Evolutionary conservation across 2,329 filamentous ascomycete genomes (phyloP).

Genomic region (Beauveria sp.): DNA sequence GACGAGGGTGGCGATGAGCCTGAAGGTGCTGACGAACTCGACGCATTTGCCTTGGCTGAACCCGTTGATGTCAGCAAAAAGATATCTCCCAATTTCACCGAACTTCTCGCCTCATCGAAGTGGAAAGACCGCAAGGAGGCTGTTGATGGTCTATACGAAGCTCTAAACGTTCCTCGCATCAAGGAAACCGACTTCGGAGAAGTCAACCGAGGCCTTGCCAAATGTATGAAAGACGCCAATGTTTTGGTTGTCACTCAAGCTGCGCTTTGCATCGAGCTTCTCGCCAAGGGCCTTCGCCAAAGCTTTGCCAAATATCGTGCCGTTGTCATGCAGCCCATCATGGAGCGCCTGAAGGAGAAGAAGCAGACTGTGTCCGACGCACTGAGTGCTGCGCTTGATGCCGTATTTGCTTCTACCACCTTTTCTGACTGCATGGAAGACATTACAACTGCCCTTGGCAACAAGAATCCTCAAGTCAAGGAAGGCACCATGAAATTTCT

Average conservation of each 20-base stretch:
- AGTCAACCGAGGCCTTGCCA: constrained; percentile 74
- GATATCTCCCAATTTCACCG: constrained; percentile 72
- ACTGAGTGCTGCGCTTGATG: constrained; percentile 74
- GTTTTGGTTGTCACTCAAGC: constrained; percentile 89
- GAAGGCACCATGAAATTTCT: constrained; percentile 91
- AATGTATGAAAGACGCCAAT: constrained; percentile 98
- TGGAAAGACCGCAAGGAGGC: constrained; percentile 99
- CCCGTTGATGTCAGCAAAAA: constrained; percentile 81
- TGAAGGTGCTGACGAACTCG: constrained; percentile 59
- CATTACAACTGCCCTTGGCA: constrained; percentile 71
- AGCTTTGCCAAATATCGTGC: constrained; percentile 74
- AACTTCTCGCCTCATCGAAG: constrained; percentile 81
- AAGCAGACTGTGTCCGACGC: constrained; percentile 85
- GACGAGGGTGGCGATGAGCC: constrained; percentile 49
- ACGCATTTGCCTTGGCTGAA: constrained; percentile 74
- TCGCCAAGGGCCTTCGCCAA: constrained; percentile 78
- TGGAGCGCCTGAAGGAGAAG: constrained; percentile 97
- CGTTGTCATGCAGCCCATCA: constrained; percentile 76
- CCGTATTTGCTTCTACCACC: constrained; percentile 55
- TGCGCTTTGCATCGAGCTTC: constrained; percentile 81
- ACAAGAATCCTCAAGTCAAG: constrained; percentile 98
- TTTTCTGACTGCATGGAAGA: constrained; percentile 88
- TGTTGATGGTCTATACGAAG: constrained; percentile 69
- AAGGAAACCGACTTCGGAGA: constrained; percentile 87
- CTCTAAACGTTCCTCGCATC: constrained; percentile 79